phyloP scores from a whole-genome alignment of 306 rosid species.

The Malus fusca region DNA sequence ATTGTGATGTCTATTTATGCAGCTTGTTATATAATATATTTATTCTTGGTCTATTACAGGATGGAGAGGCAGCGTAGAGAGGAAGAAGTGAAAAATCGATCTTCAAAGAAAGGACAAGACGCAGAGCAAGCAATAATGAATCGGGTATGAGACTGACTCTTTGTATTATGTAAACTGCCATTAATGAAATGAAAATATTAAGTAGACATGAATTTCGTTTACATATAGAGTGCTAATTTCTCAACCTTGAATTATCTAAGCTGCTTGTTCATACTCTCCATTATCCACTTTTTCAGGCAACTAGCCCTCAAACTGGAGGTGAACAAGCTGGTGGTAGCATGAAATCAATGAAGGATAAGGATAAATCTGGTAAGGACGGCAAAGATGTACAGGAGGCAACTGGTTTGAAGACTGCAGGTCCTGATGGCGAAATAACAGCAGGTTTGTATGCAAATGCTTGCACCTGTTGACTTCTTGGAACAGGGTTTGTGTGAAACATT shows the following conservation, averaged over 20 bases:
- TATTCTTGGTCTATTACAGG: conserved; percentile 34
- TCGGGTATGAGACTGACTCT: conserved; percentile 49
- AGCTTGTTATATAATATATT: neutral
- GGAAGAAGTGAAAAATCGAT: conserved; percentile 73
- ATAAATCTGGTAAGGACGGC: conserved; percentile 69
- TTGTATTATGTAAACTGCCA: neutral
- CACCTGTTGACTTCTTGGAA: neutral
- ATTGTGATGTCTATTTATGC: neutral
- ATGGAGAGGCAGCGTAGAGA: conserved; percentile 98
- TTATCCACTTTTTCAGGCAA: conserved; percentile 45
- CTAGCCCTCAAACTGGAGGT: conserved; percentile 70
- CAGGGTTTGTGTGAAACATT: neutral
- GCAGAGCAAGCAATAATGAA: conserved; percentile 65
- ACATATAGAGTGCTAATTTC: neutral
- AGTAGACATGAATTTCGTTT: neutral
- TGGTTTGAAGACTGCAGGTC: conserved; percentile 89
- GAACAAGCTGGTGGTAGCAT: conserved; percentile 77
- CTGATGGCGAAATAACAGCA: conserved; percentile 98
- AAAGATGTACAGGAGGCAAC: conserved; percentile 79
- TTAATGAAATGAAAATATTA: neutral
- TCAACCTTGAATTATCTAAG: neutral
- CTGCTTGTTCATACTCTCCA: conserved; percentile 10
- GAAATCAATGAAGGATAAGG: conserved; percentile 90
- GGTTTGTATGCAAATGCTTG: conserved; percentile 39
- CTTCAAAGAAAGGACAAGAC: conserved; percentile 76